A percentile compares a stretch with the other conserved stretches of the same genome.
phyloP scores from a whole-genome alignment of 768 basidiomycete genomes.

The Boletus speciosus region DNA sequence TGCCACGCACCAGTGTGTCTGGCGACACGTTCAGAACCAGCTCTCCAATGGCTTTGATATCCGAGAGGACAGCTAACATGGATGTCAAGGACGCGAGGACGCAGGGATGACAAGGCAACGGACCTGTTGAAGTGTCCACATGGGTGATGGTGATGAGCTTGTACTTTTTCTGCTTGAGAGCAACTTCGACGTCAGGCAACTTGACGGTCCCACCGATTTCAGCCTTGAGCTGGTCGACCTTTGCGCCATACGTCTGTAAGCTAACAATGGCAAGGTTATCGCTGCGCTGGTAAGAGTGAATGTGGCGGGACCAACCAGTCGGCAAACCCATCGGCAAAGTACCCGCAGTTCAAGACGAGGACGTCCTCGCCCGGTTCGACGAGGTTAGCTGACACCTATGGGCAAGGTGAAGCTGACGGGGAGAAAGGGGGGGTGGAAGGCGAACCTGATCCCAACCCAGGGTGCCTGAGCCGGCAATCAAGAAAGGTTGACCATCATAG shows the following conservation, averaged over 20 bases:
- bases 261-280: constrained; percentile 34
- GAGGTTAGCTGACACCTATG: constrained; percentile 83
- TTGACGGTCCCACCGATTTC: constrained; percentile 76
- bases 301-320: constrained; percentile 59
- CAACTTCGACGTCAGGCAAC: constrained; percentile 55
- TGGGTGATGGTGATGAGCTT: constrained; percentile 93
- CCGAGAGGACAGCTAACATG: constrained; percentile 71
- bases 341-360: constrained; percentile 85
- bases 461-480: constrained; percentile 93
- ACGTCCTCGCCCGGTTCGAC: constrained; percentile 76
- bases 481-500: constrained; percentile 78
- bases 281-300: not conserved
- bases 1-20: constrained; percentile 63
- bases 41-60: constrained; percentile 72
- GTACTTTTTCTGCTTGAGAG: constrained; percentile 76
- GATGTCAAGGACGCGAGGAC: not conserved
- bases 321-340: constrained; percentile 89
- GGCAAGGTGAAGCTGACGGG: constrained; percentile 2
- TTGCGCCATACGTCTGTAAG: constrained; percentile 83
- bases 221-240: constrained; percentile 80
- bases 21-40: constrained; percentile 76
- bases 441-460: constrained; percentile 93
- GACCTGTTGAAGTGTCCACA: constrained; percentile 86
- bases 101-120: not conserved
- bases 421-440: not conserved